Evolutionary conservation across 176 grass and related monocot genomes (phyloP).

Genomic region (Olyra latifolia): DNA sequence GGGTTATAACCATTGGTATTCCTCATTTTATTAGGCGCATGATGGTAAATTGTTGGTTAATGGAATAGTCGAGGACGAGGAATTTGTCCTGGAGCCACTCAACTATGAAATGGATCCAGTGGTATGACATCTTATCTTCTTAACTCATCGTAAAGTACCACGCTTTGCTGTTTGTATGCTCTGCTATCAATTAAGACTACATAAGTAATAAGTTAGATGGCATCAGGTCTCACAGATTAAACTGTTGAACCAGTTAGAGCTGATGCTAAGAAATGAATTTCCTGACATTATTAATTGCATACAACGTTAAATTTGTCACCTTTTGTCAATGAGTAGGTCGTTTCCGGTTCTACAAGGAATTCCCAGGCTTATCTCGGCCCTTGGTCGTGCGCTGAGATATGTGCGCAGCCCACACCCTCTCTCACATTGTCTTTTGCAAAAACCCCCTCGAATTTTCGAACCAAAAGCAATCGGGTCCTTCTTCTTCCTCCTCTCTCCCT

Average conservation of each 20-base stretch:
- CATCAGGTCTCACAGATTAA: constrained; percentile 1
- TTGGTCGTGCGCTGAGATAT: no score
- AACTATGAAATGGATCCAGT: constrained; percentile 70
- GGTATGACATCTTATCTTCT: constrained; percentile 48
- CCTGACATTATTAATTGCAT: not conserved
- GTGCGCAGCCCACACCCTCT: no score
- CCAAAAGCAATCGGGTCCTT: no score
- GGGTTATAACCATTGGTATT: constrained; percentile 16
- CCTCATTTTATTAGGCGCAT: constrained; percentile 48
- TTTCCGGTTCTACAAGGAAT: no score
- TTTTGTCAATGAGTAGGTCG: not conserved
- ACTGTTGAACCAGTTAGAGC: not conserved
- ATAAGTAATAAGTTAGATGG: constrained; percentile 12
- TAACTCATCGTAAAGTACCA: not conserved
- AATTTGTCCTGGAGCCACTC: constrained; percentile 80
- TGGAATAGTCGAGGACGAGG: constrained; percentile 70
- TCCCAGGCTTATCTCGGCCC: no score
- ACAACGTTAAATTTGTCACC: not conserved
- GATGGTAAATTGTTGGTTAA: constrained; percentile 89
- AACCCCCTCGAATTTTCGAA: no score
- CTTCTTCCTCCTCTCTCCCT: no score
- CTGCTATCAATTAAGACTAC: constrained; percentile 22
- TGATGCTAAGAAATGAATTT: not conserved
- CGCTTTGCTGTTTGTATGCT: constrained; percentile 9
- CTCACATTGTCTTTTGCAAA: no score